A percentile compares a stretch with the other conserved stretches of the same genome.
phyloP scores from a whole-genome alignment of 495 filamentous ascomycete species.

The Penicillium salamii region DNA sequence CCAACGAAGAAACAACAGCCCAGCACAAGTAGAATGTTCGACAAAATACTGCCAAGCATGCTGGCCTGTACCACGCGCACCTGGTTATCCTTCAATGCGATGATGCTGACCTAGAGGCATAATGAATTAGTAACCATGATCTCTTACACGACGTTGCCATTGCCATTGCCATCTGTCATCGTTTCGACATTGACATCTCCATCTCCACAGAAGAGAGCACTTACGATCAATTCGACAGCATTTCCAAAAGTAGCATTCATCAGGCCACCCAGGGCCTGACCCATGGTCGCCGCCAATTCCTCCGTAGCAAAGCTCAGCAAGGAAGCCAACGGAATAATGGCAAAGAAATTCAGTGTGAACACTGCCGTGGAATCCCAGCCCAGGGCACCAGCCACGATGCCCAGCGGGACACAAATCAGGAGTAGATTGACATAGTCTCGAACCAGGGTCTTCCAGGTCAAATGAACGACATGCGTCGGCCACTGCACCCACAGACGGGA shows the following conservation, averaged over 20 bases:
- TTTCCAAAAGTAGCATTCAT: constrained; percentile 98
- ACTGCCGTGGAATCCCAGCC: constrained; percentile 72
- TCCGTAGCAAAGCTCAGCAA: constrained; percentile 94
- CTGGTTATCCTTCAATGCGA: constrained; percentile 80
- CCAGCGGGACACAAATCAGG: constrained; percentile 85
- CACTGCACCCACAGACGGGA: constrained; percentile 49
- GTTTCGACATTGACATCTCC: background rate
- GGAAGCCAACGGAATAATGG: constrained; percentile 90
- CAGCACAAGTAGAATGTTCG: constrained; percentile 90
- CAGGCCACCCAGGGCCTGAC: constrained; percentile 86
- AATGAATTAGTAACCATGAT: background rate
- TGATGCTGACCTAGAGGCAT: constrained; percentile 88
- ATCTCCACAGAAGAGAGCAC: constrained; percentile 19
- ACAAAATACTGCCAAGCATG: constrained; percentile 96
- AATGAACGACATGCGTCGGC: constrained; percentile 49
- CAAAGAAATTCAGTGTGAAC: constrained; percentile 90
- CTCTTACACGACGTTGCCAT: too few species aligned
- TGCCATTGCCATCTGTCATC: too few species aligned
- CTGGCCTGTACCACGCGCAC: constrained; percentile 95
- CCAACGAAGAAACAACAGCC: constrained; percentile 96
- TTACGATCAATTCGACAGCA: constrained; percentile 95
- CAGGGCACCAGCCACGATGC: constrained; percentile 73
- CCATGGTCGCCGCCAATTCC: constrained; percentile 78
- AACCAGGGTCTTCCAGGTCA: constrained; percentile 53
- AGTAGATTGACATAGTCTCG: constrained; percentile 83